Percentiles rank a stretch among this genome's conserved stretches.
Conservation (phyloP, 139 green algal genomes). For the Chlamydomonas urium region DNA sequence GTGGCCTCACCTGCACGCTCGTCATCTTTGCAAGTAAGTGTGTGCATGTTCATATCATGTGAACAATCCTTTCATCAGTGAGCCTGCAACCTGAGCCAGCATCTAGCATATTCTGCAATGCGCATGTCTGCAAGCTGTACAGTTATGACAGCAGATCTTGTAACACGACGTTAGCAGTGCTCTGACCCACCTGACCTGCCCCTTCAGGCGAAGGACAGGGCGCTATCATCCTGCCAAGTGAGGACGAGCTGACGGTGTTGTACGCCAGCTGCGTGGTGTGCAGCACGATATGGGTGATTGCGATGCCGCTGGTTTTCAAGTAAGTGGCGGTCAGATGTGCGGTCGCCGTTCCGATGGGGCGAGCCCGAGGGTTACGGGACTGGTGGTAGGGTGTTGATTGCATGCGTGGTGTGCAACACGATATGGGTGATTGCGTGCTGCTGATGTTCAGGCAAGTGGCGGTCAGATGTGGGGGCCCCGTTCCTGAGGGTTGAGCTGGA, state of each 20-base stretch:
- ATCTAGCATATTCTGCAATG: too few species aligned
- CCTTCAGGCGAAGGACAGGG: not conserved
- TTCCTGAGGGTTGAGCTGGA: too few species aligned
- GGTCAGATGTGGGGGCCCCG: too few species aligned
- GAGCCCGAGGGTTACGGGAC: not conserved
- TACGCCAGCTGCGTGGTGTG: not conserved
- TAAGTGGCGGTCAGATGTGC: not conserved
- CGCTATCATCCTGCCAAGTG: not conserved
- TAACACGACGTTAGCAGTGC: too few species aligned
- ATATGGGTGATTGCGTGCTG: not conserved
- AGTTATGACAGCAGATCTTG: too few species aligned
- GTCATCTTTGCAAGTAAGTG: too few species aligned
- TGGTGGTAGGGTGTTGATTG: not conserved
- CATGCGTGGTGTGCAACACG: not conserved
- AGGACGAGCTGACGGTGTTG: not conserved
- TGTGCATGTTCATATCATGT: too few species aligned
- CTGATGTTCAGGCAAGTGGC: not conserved
- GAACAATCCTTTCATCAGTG: too few species aligned
- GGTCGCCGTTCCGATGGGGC: not conserved
- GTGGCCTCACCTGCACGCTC: conserved; percentile 12
- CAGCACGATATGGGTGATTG: not conserved
- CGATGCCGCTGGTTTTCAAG: not conserved
- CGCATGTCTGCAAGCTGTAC: too few species aligned
- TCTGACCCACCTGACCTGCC: not conserved
- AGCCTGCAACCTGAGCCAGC: too few species aligned